These are phyloP conservation scores for Xylariaceae sp. DNA, from an alignment of 2,329 filamentous ascomycete genomes.

Conservation along the genomic window DNA sequence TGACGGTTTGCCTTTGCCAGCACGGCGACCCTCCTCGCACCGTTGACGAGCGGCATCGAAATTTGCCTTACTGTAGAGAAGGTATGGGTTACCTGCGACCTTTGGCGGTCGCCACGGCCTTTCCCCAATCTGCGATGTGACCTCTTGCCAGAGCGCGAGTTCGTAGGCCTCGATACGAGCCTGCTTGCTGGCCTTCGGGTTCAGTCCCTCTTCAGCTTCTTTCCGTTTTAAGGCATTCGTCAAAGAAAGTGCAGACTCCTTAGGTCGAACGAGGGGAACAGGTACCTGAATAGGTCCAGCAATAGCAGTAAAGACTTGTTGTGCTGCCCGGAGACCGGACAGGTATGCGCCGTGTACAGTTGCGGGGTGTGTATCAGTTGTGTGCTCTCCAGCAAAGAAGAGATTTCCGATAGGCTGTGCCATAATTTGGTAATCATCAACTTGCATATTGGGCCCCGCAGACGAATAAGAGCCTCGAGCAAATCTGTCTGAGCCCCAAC, in stretches of 20 bases:
- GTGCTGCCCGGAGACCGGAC: conserved; percentile 84
- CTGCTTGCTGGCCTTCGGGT: conserved; percentile 45
- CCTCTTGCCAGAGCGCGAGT: conserved; percentile 47
- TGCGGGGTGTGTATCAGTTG: conserved; percentile 90
- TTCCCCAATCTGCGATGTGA: conserved; percentile 62
- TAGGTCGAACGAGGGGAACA: conserved; percentile 67
- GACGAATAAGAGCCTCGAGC: conserved; percentile 95
- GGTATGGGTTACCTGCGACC: conserved; percentile 76
- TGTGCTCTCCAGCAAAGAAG: conserved; percentile 95
- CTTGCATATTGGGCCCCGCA: conserved; percentile 74
- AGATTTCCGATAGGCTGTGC: conserved; percentile 79
- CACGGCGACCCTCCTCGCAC: conserved; percentile 63
- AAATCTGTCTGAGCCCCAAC: conserved; percentile 88
- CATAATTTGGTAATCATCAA: conserved; percentile 91
- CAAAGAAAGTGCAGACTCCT: conserved; percentile 39
- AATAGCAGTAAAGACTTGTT: conserved; percentile 76
- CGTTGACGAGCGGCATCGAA: conserved; percentile 58
- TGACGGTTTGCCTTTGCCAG: conserved; percentile 60
- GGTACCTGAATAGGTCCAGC: conserved; percentile 78
- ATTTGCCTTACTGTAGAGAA: conserved; percentile 79
- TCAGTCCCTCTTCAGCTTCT: conserved; percentile 25
- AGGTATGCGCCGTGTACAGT: conserved; percentile 96
- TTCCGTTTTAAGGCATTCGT: conserved; percentile 52
- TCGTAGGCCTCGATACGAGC: conserved; percentile 56
- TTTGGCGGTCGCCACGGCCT: conserved; percentile 69